These are phyloP conservation scores for Ceratocystis cacaofunesta DNA, from an alignment of 2,329 filamentous ascomycete species.

Conservation along the genomic window DNA sequence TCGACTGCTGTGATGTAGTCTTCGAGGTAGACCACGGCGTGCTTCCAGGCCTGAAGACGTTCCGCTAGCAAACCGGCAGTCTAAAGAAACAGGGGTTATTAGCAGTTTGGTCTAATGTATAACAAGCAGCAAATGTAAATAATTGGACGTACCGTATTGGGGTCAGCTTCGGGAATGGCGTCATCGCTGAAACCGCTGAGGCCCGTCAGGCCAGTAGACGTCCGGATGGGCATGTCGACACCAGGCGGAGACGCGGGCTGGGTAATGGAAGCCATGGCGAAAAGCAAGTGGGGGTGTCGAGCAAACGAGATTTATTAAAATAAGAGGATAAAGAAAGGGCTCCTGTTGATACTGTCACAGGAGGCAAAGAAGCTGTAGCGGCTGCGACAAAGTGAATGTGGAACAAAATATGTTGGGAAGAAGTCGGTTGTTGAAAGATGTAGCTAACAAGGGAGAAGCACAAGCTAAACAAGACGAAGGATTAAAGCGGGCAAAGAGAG, in stretches of 20 bases:
- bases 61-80: conserved; percentile 71
- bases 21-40: conserved; percentile 79
- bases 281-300: neutral
- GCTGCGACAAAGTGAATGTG: neutral
- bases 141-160: conserved; percentile 33
- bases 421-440: neutral
- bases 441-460: neutral
- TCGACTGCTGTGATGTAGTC: conserved; percentile 77
- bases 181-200: conserved; percentile 38
- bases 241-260: conserved; percentile 9
- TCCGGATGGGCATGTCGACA: conserved; percentile 11
- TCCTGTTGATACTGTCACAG: neutral
- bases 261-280: conserved; percentile 11
- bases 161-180: conserved; percentile 43
- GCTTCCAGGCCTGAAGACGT: conserved; percentile 88
- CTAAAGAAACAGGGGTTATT: conserved; percentile 26
- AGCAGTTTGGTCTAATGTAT: neutral
- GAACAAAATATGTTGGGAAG: conserved; percentile 1
- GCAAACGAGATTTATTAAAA: conserved; percentile 10
- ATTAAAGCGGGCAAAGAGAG: neutral
- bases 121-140: neutral
- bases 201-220: conserved; percentile 13
- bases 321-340: conserved; percentile 10
- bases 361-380: neutral
- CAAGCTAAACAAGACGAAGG: neutral